Evolutionary conservation across 345 rosid genomes (phyloP).

Genomic region (Carallia pectinifolia): DNA sequence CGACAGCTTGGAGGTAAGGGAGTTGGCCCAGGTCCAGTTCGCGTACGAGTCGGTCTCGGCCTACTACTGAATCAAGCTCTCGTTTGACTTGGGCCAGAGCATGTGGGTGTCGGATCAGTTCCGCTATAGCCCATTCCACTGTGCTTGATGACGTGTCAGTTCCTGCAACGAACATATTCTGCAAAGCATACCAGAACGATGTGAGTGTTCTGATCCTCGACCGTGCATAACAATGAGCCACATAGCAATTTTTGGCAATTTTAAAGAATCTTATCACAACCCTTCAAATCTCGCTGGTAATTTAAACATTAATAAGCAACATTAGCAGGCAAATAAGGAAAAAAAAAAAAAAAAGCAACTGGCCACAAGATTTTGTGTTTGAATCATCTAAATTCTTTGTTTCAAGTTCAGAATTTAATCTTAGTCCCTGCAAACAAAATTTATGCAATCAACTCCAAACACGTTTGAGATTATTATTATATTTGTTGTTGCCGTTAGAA

Average conservation of each 20-base stretch:
- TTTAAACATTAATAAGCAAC: too few relatives aligned
- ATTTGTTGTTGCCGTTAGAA: too few relatives aligned
- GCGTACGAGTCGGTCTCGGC: slow-evolving; percentile 42
- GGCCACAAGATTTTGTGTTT: too few relatives aligned
- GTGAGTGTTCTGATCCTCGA: too few relatives aligned
- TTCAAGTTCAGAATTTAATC: too few relatives aligned
- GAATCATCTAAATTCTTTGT: too few relatives aligned
- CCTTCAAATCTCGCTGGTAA: too few relatives aligned
- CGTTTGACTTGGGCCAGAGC: slow-evolving; percentile 41
- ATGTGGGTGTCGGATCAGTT: slow-evolving; percentile 68
- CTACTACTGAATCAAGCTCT: slow-evolving; percentile 65
- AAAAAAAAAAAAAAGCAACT: neutral
- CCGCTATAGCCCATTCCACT: slow-evolving; percentile 88
- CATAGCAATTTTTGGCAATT: neutral
- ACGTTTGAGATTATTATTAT: too few relatives aligned
- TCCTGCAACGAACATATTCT: slow-evolving; percentile 93
- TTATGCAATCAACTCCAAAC: too few relatives aligned
- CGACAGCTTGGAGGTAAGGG: slow-evolving; percentile 66
- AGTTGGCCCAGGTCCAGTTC: slow-evolving; percentile 55
- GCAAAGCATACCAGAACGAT: slow-evolving; percentile 9
- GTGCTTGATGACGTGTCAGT: slow-evolving; percentile 95
- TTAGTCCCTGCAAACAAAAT: too few relatives aligned
- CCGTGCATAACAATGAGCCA: neutral
- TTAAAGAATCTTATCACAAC: neutral
- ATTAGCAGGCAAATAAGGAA: neutral